Evolutionary conservation across 192 early-diverging fungal genomes (phyloP), one percentile per base, ranked within the genome.

Genomic region (Coemansia umbellata): DNA sequence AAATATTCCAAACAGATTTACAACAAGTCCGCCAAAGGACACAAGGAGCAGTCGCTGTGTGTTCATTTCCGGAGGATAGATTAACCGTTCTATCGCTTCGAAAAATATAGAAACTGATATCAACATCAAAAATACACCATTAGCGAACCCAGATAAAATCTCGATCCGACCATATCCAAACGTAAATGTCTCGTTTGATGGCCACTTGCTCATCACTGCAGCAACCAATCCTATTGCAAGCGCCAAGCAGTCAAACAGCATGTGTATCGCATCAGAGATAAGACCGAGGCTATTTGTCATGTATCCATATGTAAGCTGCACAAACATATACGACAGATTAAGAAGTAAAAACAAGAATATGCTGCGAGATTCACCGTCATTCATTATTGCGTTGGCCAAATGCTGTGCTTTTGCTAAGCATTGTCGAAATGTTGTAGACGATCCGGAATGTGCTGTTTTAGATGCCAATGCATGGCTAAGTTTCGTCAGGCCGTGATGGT

Each of bases 171-270:
- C 89, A 60, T 90, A 98, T 22, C 91, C 88, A 62, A 68, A 67
- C 8, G 74, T 66, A 37, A 68, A 97, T 19, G 83, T 70, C 26
- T 82, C 80, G 50, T 89, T 90, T n/a, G 85, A 75, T 14, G 85
- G 90, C 91, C 95, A 93, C 66, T 91, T 93, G 52, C 85, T 84
- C 81, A 95, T 87, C 2, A 95, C 91, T 2, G 89, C 83, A 7
- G 95, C 95, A 47, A 87, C 79, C 8, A 98, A 68, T 22, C 90
- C 90, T 28, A 95, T 82, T 3, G 87, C 88, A 55, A 98, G 60
- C 5, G 93, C 93, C 65, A 94, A 78, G 50, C 91, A 94, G 73
- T 98, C 95, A 74, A 98, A 98, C 51, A 95, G 83, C 95, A 98
- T 98, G 69, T 98, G 95, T 45, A 95, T 91, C 14, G 95, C 95